Percentiles rank a stretch among this genome's conserved stretches.
These are phyloP conservation scores for Trichoderma guizhouense DNA, from an alignment of 2,329 filamentous ascomycete genomes.

Conservation along the genomic window DNA sequence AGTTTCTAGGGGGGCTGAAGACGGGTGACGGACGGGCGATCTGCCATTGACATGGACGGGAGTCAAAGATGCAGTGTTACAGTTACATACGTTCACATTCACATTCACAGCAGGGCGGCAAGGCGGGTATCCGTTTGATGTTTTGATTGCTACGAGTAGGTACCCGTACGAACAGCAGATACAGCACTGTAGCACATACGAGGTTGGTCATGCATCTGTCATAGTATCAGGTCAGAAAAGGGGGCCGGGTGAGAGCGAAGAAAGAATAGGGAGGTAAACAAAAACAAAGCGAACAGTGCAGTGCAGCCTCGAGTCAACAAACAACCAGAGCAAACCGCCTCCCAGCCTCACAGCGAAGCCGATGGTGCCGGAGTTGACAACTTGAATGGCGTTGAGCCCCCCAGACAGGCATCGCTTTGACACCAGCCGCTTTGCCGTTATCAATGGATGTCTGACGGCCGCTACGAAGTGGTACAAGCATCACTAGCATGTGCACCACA, in stretches of 20 bases:
- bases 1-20: background rate
- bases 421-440: background rate
- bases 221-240: background rate
- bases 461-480: background rate
- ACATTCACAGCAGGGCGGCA: background rate
- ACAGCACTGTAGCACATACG: background rate
- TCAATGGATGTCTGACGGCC: background rate
- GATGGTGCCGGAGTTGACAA: background rate
- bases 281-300: background rate
- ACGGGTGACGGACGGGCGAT: background rate
- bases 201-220: background rate
- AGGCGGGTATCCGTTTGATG: background rate
- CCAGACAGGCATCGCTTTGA: background rate
- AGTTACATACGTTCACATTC: background rate
- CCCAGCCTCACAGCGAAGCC: background rate
- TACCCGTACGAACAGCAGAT: background rate
- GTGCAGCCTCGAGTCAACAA: background rate
- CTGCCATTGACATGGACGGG: background rate
- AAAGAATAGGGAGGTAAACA: background rate
- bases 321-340: background rate
- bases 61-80: background rate
- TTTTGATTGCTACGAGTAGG: background rate
- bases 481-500: background rate
- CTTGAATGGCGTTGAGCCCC: background rate
- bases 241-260: background rate